Conservation (phyloP, 2,329 filamentous ascomycete species). For the Aspergillus uvarum region DNA sequence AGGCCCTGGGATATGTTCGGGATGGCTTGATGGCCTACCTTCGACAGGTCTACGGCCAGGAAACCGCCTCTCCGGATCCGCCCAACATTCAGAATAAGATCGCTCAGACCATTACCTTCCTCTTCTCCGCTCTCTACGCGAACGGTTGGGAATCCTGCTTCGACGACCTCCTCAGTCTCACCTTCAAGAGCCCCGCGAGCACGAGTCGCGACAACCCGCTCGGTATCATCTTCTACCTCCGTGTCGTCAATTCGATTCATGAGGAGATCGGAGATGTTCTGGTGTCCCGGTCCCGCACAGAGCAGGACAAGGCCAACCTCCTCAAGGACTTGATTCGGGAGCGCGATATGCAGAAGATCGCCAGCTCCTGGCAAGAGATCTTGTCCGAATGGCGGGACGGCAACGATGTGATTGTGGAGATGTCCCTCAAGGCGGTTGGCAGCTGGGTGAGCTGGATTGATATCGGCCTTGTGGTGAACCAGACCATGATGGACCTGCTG, state of each 20-base stretch:
- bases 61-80: slow-evolving; percentile 63
- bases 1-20: slow-evolving; percentile 73
- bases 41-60: slow-evolving; percentile 67
- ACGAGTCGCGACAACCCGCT: slow-evolving; percentile 65
- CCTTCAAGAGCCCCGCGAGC: slow-evolving; percentile 59
- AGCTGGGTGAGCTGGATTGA: slow-evolving; percentile 99
- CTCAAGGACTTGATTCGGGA: slow-evolving; percentile 87
- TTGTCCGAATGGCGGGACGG: slow-evolving; percentile 72
- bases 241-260: slow-evolving; percentile 84
- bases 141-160: slow-evolving; percentile 87
- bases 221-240: slow-evolving; percentile 83
- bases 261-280: slow-evolving; percentile 96
- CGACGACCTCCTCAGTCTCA: slow-evolving; percentile 81
- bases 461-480: slow-evolving; percentile 88
- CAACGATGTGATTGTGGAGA: slow-evolving; percentile 73
- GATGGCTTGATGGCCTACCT: slow-evolving; percentile 81
- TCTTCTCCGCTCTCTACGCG: slow-evolving; percentile 85
- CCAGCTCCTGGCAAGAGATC: slow-evolving; percentile 87
- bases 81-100: slow-evolving; percentile 90
- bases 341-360: slow-evolving; percentile 85
- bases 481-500: slow-evolving; percentile 79
- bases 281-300: slow-evolving; percentile 71
- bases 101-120: slow-evolving; percentile 89
- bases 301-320: slow-evolving; percentile 81
- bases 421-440: slow-evolving; percentile 86